Base-by-base conservation (phyloP, 306 rosid species). In the Vigna trinervia region DNA sequence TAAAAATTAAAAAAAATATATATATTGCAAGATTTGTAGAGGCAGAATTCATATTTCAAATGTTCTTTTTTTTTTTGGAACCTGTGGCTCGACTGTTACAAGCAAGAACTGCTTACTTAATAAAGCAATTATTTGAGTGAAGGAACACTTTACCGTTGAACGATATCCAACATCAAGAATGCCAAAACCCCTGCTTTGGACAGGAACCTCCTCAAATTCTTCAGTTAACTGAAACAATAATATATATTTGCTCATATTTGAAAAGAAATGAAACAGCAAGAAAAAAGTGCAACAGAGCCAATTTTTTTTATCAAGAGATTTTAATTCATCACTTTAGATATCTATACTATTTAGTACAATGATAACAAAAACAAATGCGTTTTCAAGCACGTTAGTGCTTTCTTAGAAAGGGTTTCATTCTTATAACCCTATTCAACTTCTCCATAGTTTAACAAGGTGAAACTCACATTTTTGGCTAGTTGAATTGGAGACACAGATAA, bases 121-220 rank as follows among this genome's bases (percentile, higher is more conserved):
- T 32, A 30, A 77, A 81, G 69, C 23, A 60, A 74, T 13, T 73
- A 64, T 32, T 54, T 45, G 28, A 52, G 63, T 45, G 73, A 61
- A 71, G 34, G 73, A 74, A 84, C 26, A 51, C 32, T 45, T 73
- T 76, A 92, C 98, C 93, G 68, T 43, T 77, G 98, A 94, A 67
- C 98, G 98, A 78, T 84, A 94, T 61, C 98, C 97, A 32, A 94
- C 97, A 80, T 94, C 98, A 58, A 94, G 94, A 90, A 94, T 90
- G 74, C 96, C 98, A 82, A 94, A 94, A 36, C 98, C 98, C 51
- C 97, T 90, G 84, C 98, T 95, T 88, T 95, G 98, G 79, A 95
- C 98, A 36, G 92, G 89, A 82, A 92, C 84, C 84, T 95, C 97
- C 85, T 95, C 96, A 71, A 95, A 95, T 36, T 95, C 98, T 87